Conservation (phyloP, 176 grass and related monocot genomes). For the Bolboschoenus planiculmis region DNA sequence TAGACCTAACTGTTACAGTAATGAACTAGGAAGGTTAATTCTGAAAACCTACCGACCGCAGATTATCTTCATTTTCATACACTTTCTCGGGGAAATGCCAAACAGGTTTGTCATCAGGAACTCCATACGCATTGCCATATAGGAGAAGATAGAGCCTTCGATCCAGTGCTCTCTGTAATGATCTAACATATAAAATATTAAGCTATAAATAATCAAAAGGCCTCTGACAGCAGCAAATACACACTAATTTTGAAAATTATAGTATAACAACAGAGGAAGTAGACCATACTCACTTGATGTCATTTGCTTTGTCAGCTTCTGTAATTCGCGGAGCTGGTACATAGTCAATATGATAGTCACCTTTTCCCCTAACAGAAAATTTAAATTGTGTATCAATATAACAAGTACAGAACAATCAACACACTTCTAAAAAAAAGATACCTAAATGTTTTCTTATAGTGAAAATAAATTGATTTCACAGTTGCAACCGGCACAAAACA, state of each 20-base stretch:
- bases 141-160: slow-evolving; percentile 86
- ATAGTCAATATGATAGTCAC: slow-evolving; percentile 86
- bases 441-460: too few species aligned
- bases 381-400: too few species aligned
- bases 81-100: slow-evolving; percentile 99
- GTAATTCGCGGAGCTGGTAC: slow-evolving; percentile 82
- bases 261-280: background rate
- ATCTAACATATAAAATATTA: slow-evolving; percentile 35
- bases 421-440: too few species aligned
- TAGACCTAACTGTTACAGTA: background rate
- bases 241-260: background rate
- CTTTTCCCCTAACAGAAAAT: slow-evolving; percentile 59
- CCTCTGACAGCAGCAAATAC: background rate
- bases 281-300: slow-evolving; percentile 54
- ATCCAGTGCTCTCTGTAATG: slow-evolving; percentile 81
- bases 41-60: slow-evolving; percentile 47
- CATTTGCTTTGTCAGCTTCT: slow-evolving; percentile 92
- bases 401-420: too few species aligned
- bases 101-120: slow-evolving; percentile 51
- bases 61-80: slow-evolving; percentile 77
- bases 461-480: background rate
- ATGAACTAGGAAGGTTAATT: background rate
- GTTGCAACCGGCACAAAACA: background rate
- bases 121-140: slow-evolving; percentile 53
- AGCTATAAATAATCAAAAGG: slow-evolving; percentile 12